These are phyloP conservation scores for Phytophthora podocarpi DNA, from an alignment of 352 stramenopile species.

Conservation along the genomic window DNA sequence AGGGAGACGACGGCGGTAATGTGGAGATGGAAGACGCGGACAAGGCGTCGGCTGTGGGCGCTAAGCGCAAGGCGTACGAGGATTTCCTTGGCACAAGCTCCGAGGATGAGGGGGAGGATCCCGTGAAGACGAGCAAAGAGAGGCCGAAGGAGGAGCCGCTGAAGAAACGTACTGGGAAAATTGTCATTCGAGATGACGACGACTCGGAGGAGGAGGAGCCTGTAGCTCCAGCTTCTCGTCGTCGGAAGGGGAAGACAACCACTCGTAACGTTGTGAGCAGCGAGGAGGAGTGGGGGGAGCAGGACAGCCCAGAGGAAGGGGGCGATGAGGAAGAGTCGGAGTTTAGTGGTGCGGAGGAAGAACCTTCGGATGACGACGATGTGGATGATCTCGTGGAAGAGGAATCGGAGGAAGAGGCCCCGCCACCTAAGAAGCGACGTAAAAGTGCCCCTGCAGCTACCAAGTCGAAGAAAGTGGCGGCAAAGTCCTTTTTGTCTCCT, in stretches of 20 bases:
- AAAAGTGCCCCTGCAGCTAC: constrained; percentile 38
- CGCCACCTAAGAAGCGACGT: constrained; percentile 45
- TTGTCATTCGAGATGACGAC: constrained; percentile 86
- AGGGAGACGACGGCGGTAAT: constrained; percentile 6
- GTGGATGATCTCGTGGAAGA: constrained; percentile 51
- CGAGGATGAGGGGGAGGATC: constrained; percentile 49
- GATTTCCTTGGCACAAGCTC: constrained; percentile 76
- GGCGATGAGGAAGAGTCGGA: constrained; percentile 61
- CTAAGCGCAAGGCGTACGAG: constrained; percentile 70
- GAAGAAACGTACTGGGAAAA: constrained; percentile 51
- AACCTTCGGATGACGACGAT: constrained; percentile 49
- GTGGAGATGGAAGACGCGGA: constrained; percentile 18
- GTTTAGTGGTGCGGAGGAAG: constrained; percentile 61
- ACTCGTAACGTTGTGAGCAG: constrained; percentile 46
- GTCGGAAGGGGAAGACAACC: constrained; percentile 25
- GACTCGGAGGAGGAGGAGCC: constrained; percentile 65
- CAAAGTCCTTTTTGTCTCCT: constrained; percentile 49
- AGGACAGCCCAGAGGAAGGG: constrained; percentile 33
- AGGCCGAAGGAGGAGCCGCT: constrained; percentile 32
- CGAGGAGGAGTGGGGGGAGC: constrained; percentile 57
- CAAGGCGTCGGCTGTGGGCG: not conserved
- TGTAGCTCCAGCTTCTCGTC: constrained; percentile 22
- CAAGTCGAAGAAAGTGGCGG: constrained; percentile 29
- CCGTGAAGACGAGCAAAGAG: not conserved
- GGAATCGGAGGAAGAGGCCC: constrained; percentile 46